These are phyloP conservation scores for Terfezia boudieri DNA, from an alignment of 495 filamentous ascomycete species.

Conservation along the genomic window DNA sequence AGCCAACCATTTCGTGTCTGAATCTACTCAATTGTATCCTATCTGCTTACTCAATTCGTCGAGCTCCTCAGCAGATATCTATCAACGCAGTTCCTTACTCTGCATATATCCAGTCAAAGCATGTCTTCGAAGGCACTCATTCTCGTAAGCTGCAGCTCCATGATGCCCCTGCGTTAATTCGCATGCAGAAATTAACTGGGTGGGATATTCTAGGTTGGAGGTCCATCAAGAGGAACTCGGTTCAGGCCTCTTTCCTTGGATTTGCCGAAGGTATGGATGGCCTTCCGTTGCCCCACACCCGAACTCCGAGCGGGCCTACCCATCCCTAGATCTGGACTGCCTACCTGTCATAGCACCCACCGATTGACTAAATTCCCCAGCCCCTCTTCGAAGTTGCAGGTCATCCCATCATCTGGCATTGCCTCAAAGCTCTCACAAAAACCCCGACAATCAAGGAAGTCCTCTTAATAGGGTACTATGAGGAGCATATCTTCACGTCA, in stretches of 20 bases:
- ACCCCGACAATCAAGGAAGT: conserved; percentile 88
- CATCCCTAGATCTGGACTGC: not conserved
- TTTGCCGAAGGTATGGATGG: conserved; percentile 59
- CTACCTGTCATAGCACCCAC: too few species aligned
- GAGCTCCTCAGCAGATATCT: not conserved
- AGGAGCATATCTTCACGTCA: conserved; percentile 86
- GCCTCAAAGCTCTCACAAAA: conserved; percentile 75
- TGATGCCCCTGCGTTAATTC: not conserved
- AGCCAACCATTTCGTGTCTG: not conserved
- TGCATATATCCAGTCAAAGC: not conserved
- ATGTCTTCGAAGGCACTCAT: conserved; percentile 17
- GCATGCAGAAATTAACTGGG: not conserved
- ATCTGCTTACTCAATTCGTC: not conserved
- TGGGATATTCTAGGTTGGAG: conserved; percentile 45
- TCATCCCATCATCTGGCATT: conserved; percentile 96
- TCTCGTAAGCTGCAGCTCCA: conserved; percentile 6
- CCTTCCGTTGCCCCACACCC: conserved; percentile 1
- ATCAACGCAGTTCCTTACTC: not conserved
- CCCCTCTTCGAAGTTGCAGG: conserved; percentile 97
- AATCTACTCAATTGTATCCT: not conserved
- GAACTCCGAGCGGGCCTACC: not conserved
- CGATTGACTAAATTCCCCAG: conserved; percentile 25
- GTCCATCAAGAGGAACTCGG: conserved; percentile 80
- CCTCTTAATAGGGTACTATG: conserved; percentile 95
- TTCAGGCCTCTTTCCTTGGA: conserved; percentile 94